These are phyloP conservation scores for Saccharum spontaneum DNA, from an alignment of 176 grass and related monocot genomes.

Conservation along the genomic window DNA sequence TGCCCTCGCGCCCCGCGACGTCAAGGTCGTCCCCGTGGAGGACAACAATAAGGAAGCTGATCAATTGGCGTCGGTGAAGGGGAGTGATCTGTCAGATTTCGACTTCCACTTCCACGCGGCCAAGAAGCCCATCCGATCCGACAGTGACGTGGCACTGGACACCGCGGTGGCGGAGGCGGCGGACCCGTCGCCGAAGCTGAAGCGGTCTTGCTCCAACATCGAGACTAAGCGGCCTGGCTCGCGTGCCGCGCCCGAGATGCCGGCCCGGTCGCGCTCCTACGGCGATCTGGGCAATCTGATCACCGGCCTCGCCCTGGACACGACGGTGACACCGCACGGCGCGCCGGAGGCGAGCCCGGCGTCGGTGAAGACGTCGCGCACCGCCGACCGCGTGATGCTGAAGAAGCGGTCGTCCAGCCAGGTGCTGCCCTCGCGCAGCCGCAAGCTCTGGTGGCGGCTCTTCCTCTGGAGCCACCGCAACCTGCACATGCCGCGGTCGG, in stretches of 20 bases:
- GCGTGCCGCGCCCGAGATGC: slow-evolving; percentile 28
- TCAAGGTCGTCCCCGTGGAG: background rate
- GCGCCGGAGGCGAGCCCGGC: slow-evolving; percentile 55
- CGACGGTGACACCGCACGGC: background rate
- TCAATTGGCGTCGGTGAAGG: slow-evolving; percentile 10
- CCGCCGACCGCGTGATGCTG: slow-evolving; percentile 81
- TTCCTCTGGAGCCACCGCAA: slow-evolving; percentile 99
- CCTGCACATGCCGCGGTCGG: slow-evolving; percentile 46
- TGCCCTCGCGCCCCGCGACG: no score
- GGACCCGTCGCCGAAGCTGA: slow-evolving; percentile 51
- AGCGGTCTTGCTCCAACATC: slow-evolving; percentile 94
- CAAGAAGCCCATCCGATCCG: slow-evolving; percentile 15
- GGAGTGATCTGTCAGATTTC: slow-evolving; percentile 40
- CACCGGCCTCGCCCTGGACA: background rate
- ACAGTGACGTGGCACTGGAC: slow-evolving; percentile 4
- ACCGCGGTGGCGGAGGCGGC: background rate
- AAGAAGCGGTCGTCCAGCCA: slow-evolving; percentile 97
- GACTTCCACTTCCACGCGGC: slow-evolving; percentile 51
- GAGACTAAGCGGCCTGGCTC: slow-evolving; percentile 60
- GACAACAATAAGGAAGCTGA: background rate
- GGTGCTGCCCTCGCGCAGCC: slow-evolving; percentile 88
- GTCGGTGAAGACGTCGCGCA: slow-evolving; percentile 74
- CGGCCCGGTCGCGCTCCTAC: slow-evolving; percentile 57
- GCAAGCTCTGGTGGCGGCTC: slow-evolving; percentile 97
- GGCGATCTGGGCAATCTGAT: slow-evolving; percentile 48